These are phyloP conservation scores for Calamus simplicifolius DNA, from an alignment of 176 grass and related monocot species.

Conservation along the genomic window DNA sequence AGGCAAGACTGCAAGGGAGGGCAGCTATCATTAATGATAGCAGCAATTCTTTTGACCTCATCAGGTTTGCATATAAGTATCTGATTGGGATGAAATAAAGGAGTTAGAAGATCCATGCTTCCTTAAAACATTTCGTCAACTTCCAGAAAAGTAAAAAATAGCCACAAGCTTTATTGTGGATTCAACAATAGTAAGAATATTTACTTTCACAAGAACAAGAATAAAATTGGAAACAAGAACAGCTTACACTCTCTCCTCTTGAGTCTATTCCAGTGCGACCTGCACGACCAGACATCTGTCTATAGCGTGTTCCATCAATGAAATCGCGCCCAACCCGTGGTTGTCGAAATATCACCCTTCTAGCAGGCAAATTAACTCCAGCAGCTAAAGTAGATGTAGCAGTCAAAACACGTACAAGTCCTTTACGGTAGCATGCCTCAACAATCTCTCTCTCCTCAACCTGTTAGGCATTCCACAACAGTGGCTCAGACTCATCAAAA, in stretches of 20 bases:
- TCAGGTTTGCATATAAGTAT: constrained; percentile 90
- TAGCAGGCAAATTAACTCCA: constrained; percentile 96
- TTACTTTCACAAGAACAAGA: not conserved
- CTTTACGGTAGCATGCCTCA: constrained; percentile 92
- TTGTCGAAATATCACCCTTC: constrained; percentile 94
- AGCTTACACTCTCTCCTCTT: constrained; percentile 98
- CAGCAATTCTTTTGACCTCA: constrained; percentile 69
- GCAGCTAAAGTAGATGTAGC: constrained; percentile 95
- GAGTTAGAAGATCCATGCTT: no score
- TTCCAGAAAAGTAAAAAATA: no score
- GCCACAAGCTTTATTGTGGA: not conserved
- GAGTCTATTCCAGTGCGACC: constrained; percentile 98
- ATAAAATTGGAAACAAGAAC: not conserved
- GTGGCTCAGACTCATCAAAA: no score
- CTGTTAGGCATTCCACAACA: constrained; percentile 25
- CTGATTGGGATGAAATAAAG: constrained; percentile 33
- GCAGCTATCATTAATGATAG: constrained; percentile 68
- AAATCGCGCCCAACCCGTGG: constrained; percentile 85
- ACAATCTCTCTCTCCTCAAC: constrained; percentile 95
- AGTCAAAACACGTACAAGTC: constrained; percentile 82
- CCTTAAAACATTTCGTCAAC: no score
- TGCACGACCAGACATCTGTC: constrained; percentile 94
- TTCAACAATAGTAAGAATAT: not conserved
- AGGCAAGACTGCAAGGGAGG: constrained; percentile 81
- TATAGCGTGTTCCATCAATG: constrained; percentile 95